These are phyloP conservation scores for Tagetes patula DNA, from an alignment of 129 eudicot species.

Conservation along the genomic window DNA sequence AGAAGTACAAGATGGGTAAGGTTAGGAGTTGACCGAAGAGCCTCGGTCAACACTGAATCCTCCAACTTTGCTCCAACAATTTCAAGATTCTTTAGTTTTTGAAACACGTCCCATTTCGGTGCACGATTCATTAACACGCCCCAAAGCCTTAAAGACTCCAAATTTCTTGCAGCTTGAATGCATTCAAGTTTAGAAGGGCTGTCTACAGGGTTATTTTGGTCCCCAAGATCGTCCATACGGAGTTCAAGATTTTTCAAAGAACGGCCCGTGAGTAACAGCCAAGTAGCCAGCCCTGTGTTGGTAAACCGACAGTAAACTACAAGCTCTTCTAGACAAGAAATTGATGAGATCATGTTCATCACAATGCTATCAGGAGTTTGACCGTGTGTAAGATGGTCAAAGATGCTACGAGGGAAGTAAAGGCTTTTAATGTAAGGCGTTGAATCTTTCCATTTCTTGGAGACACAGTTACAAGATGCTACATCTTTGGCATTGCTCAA, in stretches of 20 bases:
- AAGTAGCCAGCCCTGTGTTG: constrained; percentile 50
- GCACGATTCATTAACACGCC: constrained; percentile 60
- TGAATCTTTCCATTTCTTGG: constrained; percentile 74
- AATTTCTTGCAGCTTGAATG: constrained; percentile 54
- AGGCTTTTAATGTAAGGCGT: constrained; percentile 61
- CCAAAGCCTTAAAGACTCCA: constrained; percentile 80
- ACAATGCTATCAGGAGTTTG: constrained; percentile 58
- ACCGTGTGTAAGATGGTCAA: constrained; percentile 48
- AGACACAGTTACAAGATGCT: constrained; percentile 71
- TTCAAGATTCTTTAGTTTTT: constrained; percentile 65
- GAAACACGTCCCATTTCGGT: constrained; percentile 74
- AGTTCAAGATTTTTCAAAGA: constrained; percentile 67
- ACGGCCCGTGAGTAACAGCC: constrained; percentile 50
- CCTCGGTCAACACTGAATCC: constrained; percentile 55
- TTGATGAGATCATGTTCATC: constrained; percentile 47
- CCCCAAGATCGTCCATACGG: constrained; percentile 64
- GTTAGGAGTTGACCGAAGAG: constrained; percentile 66
- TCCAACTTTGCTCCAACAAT: constrained; percentile 74
- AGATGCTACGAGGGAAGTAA: constrained; percentile 77
- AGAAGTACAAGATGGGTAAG: constrained; percentile 62
- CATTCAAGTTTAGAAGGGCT: constrained; percentile 65
- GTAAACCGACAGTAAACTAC: constrained; percentile 85
- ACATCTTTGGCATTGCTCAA: constrained; percentile 71
- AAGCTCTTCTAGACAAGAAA: constrained; percentile 57
- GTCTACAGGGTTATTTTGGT: constrained; percentile 22